Percentiles rank a stretch among this genome's conserved stretches.
Evolutionary conservation across 208 protist species (phyloP).

Genomic region (Wallacemonas sp.): DNA sequence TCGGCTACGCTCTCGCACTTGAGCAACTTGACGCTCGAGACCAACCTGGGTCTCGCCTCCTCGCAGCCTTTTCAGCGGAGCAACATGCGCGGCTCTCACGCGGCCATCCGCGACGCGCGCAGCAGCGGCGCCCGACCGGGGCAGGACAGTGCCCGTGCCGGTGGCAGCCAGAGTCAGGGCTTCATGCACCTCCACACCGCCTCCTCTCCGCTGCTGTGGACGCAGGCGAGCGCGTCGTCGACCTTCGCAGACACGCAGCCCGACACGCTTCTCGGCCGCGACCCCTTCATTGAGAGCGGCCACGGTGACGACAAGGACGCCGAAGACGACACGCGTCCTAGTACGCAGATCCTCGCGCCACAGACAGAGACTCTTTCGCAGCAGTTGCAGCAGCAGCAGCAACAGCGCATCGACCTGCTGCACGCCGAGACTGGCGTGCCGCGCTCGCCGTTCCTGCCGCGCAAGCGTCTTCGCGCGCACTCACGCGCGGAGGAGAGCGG

Average conservation of each 20-base stretch:
- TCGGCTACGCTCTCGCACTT: conserved; percentile 21
- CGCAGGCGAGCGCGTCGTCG: not conserved
- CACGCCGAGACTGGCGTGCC: conserved; percentile 8
- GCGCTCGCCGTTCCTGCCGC: conserved; percentile 34
- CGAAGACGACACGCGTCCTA: no score
- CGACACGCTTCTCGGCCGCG: conserved; percentile 13
- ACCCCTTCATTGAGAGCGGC: conserved; percentile 2
- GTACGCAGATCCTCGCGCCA: conserved; percentile 16
- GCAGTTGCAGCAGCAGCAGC: conserved; percentile 1
- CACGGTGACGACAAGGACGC: not conserved
- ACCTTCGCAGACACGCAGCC: conserved; percentile 3
- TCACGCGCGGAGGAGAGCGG: not conserved
- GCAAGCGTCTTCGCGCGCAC: conserved; percentile 19
- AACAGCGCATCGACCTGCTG: not conserved
- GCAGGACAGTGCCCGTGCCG: not conserved
- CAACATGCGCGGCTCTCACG: conserved; percentile 12
- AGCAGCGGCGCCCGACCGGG: not conserved
- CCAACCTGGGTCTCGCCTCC: conserved; percentile 10
- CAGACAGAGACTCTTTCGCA: conserved; percentile 10
- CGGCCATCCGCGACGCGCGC: not conserved
- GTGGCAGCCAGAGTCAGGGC: not conserved
- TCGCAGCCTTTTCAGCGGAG: conserved; percentile 5
- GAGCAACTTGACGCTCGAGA: conserved; percentile 5
- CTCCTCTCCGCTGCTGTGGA: conserved; percentile 14
- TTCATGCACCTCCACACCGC: conserved; percentile 1